Conservation (phyloP, 1,139 yeast genomes). For the Magnusiomyces magnusii region DNA sequence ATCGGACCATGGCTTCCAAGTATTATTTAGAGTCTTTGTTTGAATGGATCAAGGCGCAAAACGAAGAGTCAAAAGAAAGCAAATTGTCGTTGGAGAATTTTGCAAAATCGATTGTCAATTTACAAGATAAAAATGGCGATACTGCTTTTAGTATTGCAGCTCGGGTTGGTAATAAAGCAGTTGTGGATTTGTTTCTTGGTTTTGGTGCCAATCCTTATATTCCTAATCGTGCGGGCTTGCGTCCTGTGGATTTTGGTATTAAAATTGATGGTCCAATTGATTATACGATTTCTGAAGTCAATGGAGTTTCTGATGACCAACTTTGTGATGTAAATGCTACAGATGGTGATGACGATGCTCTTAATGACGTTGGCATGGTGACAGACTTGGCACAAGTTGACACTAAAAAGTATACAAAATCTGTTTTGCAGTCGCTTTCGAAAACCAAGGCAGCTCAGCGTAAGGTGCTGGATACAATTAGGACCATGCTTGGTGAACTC, state of each 20-base stretch:
- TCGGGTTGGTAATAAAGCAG: conserved; percentile 72
- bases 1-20: conserved; percentile 59
- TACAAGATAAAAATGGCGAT: conserved; percentile 79
- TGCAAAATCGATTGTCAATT: conserved; percentile 53
- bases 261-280: conserved; percentile 12
- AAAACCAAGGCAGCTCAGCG: conserved; percentile 34
- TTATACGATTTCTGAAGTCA: not conserved
- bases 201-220: conserved; percentile 79
- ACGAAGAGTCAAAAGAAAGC: not conserved
- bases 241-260: conserved; percentile 80
- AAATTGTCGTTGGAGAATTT: conserved; percentile 21
- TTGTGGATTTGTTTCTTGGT: conserved; percentile 71
- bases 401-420: not conserved
- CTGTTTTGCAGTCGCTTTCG: conserved; percentile 3
- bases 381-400: not conserved
- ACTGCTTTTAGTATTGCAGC: conserved; percentile 85
- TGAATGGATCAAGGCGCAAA: conserved; percentile 76
- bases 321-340: not conserved
- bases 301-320: not conserved
- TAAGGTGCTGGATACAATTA: conserved; percentile 33
- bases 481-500: conserved; percentile 21
- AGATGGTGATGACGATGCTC: not conserved
- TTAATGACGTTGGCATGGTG: not conserved
- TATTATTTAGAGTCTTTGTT: conserved; percentile 70
- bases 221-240: conserved; percentile 75